Conservation (phyloP, 1,139 yeast species). For the Meyerozyma sp. region DNA sequence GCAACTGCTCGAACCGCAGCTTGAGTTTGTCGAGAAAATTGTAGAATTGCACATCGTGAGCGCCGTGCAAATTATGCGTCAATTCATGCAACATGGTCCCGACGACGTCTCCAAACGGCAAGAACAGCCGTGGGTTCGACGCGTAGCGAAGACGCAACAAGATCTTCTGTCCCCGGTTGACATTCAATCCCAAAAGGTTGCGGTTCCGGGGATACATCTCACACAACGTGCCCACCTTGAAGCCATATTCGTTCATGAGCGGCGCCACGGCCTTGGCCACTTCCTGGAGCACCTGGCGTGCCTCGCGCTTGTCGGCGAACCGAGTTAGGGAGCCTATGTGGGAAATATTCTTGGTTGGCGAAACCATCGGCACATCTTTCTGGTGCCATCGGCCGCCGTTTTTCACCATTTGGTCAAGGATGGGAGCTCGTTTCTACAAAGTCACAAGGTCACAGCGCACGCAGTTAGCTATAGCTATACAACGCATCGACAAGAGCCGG, state of each 20-base stretch:
- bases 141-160: conserved; percentile 65
- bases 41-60: conserved; percentile 75
- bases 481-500: conserved; percentile 7
- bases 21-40: conserved; percentile 56
- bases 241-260: conserved; percentile 61
- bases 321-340: conserved; percentile 54
- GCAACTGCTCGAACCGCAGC: conserved; percentile 51
- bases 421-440: background rate
- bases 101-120: conserved; percentile 61
- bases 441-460: background rate
- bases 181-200: conserved; percentile 72
- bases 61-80: conserved; percentile 73
- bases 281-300: conserved; percentile 53
- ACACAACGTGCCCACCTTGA: conserved; percentile 63
- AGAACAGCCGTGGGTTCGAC: conserved; percentile 49
- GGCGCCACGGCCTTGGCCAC: conserved; percentile 66
- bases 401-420: background rate
- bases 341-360: conserved; percentile 20
- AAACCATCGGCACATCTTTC: background rate
- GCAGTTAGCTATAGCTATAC: background rate
- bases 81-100: conserved; percentile 90
- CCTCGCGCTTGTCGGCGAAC: conserved; percentile 51
- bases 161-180: conserved; percentile 76
- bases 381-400: background rate
- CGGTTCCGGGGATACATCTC: conserved; percentile 82